phyloP scores from a whole-genome alignment of 208 protist species.

The Crithidia fasciculata region DNA sequence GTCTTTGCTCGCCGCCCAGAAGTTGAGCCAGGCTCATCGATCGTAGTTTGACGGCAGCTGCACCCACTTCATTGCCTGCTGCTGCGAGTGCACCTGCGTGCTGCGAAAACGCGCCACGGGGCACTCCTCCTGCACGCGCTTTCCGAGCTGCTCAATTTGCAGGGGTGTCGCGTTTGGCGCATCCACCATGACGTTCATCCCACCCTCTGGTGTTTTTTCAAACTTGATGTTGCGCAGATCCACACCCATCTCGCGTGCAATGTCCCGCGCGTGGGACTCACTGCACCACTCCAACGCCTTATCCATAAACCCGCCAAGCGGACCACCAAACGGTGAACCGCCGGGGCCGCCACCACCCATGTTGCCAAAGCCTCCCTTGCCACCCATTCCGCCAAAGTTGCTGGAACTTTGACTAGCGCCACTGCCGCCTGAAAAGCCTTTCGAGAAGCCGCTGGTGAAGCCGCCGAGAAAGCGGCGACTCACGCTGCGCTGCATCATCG shows the following conservation, averaged over 20 bases:
- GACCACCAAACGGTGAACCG: conserved; percentile 38
- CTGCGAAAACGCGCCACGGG: conserved; percentile 88
- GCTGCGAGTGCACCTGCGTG: conserved; percentile 59
- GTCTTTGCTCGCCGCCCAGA: neutral
- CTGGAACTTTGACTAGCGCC: conserved; percentile 21
- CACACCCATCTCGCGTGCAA: conserved; percentile 75
- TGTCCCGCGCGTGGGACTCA: conserved; percentile 76
- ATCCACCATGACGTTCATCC: conserved; percentile 82
- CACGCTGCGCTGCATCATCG: conserved; percentile 47
- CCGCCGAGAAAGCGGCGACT: conserved; percentile 41
- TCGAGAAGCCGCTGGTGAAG: conserved; percentile 55
- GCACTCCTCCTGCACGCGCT: conserved; percentile 86
- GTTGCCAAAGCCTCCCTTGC: conserved; percentile 23
- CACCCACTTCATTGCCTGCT: conserved; percentile 85
- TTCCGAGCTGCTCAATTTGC: conserved; percentile 88
- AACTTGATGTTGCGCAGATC: conserved; percentile 82
- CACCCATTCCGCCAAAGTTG: conserved; percentile 25
- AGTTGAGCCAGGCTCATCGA: conserved; percentile 29
- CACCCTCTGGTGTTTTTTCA: conserved; percentile 72
- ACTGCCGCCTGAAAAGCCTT: conserved; percentile 41
- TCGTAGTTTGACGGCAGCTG: conserved; percentile 74
- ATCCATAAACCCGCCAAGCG: conserved; percentile 74
- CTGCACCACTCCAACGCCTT: conserved; percentile 90
- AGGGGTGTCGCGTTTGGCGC: conserved; percentile 79
- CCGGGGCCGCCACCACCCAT: conserved; percentile 13